Percentiles rank a stretch among this genome's conserved stretches.
Evolutionary conservation across 2,329 filamentous ascomycete genomes (phyloP).

Genomic region (Curvularia spicifera): DNA sequence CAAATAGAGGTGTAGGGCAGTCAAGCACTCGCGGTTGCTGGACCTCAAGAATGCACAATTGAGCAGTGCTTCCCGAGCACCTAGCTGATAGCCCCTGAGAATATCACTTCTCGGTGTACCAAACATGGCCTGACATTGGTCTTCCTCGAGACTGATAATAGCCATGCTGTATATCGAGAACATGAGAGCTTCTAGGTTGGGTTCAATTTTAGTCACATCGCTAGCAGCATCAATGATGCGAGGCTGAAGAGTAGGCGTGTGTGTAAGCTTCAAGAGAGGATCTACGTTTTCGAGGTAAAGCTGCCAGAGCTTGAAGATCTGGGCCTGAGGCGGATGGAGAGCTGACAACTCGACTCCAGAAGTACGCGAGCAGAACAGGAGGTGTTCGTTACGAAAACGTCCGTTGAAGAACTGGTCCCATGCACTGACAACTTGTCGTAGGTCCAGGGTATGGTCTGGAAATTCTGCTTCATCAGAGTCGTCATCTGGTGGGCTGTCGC

Average conservation of each 20-base stretch:
- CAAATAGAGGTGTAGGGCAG: slow-evolving; percentile 61
- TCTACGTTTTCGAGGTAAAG: slow-evolving; percentile 64
- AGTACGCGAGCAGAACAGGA: slow-evolving; percentile 60
- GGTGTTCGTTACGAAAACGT: slow-evolving; percentile 52
- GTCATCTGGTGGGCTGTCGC: slow-evolving; percentile 3
- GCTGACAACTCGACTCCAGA: slow-evolving; percentile 66
- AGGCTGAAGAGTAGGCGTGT: slow-evolving; percentile 55
- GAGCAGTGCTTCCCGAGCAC: slow-evolving; percentile 66
- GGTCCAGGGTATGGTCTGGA: slow-evolving; percentile 20
- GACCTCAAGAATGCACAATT: slow-evolving; percentile 62
- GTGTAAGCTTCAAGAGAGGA: slow-evolving; percentile 39
- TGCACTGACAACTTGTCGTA: slow-evolving; percentile 48
- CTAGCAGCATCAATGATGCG: slow-evolving; percentile 65
- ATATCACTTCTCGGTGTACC: slow-evolving; percentile 59
- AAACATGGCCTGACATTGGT: slow-evolving; percentile 61
- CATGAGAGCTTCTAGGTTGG: slow-evolving; percentile 62
- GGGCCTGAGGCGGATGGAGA: slow-evolving; percentile 69
- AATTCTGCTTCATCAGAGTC: slow-evolving; percentile 15
- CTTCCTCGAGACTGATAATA: slow-evolving; percentile 61
- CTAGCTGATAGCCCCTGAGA: slow-evolving; percentile 64
- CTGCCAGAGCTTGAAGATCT: slow-evolving; percentile 76
- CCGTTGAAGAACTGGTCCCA: slow-evolving; percentile 51
- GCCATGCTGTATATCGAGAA: slow-evolving; percentile 45
- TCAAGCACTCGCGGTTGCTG: slow-evolving; percentile 62
- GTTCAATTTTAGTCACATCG: slow-evolving; percentile 60